These are phyloP conservation scores for Lecanicillium sp. DNA, from an alignment of 2,329 filamentous ascomycete genomes.

Conservation along the genomic window DNA sequence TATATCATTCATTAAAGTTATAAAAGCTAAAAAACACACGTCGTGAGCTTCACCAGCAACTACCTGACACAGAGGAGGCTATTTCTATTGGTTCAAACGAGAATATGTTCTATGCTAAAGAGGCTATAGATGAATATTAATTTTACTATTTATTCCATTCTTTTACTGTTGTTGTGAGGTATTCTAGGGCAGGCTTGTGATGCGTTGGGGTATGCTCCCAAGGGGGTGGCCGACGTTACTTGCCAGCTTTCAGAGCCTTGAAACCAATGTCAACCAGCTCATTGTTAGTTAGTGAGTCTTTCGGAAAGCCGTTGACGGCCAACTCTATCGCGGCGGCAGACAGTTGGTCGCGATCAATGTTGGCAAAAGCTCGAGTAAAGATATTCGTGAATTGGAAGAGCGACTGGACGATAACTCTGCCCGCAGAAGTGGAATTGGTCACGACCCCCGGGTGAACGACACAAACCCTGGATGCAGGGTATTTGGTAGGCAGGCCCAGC, in stretches of 20 bases:
- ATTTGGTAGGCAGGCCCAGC: background rate
- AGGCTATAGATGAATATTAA: background rate
- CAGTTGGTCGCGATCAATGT: constrained; percentile 3
- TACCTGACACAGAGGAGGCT: too few relatives aligned
- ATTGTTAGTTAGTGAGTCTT: constrained; percentile 1
- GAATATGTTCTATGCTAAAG: background rate
- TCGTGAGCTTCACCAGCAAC: too few relatives aligned
- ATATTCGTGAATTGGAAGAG: constrained; percentile 4
- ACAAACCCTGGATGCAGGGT: background rate
- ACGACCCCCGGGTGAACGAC: constrained; percentile 6
- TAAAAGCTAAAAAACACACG: too few relatives aligned
- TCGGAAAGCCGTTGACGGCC: background rate
- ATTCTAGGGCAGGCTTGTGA: background rate
- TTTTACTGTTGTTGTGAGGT: background rate
- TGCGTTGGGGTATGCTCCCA: background rate
- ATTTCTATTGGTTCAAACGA: too few relatives aligned
- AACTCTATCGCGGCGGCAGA: constrained; percentile 1
- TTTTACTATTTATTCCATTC: background rate
- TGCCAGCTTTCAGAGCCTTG: constrained; percentile 5
- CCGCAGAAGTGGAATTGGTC: constrained; percentile 1
- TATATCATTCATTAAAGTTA: too few relatives aligned
- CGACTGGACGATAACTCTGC: background rate
- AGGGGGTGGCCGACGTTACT: background rate
- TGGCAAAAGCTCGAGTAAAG: constrained; percentile 4
- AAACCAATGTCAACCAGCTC: constrained; percentile 7